These are phyloP conservation scores for Carex scoparia DNA, from an alignment of 176 grass and related monocot species.

Conservation along the genomic window DNA sequence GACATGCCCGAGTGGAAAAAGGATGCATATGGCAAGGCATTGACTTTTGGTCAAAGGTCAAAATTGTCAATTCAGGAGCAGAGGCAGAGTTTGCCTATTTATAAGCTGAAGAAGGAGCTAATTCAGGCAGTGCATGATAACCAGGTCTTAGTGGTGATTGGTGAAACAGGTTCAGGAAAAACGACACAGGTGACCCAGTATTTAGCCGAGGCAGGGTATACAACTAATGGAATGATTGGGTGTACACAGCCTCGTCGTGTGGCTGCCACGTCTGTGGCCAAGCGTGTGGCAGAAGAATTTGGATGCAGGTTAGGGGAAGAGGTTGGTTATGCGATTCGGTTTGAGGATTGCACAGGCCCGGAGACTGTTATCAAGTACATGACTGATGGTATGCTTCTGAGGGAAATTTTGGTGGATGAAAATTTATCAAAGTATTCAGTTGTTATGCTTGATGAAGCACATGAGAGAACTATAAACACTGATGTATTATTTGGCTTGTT, in stretches of 20 bases:
- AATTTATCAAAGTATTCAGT: slow-evolving; percentile 86
- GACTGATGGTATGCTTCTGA: slow-evolving; percentile 95
- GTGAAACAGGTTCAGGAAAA: slow-evolving; percentile 91
- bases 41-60: slow-evolving; percentile 75
- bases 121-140: slow-evolving; percentile 96
- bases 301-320: slow-evolving; percentile 87
- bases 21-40: slow-evolving; percentile 83
- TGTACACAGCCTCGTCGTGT: slow-evolving; percentile 94
- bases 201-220: slow-evolving; percentile 86
- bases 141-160: slow-evolving; percentile 90
- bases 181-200: slow-evolving; percentile 94
- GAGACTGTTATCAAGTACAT: slow-evolving; percentile 97
- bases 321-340: slow-evolving; percentile 91
- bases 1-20: slow-evolving; percentile 98
- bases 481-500: slow-evolving; percentile 92
- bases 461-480: slow-evolving; percentile 91
- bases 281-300: slow-evolving; percentile 93
- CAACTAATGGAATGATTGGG: slow-evolving; percentile 85
- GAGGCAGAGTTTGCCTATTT: slow-evolving; percentile 87
- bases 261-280: slow-evolving; percentile 89
- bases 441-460: slow-evolving; percentile 96
- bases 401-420: slow-evolving; percentile 93
- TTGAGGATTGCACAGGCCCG: slow-evolving; percentile 87
- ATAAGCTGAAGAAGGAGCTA: slow-evolving; percentile 86
- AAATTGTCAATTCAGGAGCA: slow-evolving; percentile 89